Conservation (phyloP, 352 stramenopile genomes). For the Globisporangium orthogonon region DNA sequence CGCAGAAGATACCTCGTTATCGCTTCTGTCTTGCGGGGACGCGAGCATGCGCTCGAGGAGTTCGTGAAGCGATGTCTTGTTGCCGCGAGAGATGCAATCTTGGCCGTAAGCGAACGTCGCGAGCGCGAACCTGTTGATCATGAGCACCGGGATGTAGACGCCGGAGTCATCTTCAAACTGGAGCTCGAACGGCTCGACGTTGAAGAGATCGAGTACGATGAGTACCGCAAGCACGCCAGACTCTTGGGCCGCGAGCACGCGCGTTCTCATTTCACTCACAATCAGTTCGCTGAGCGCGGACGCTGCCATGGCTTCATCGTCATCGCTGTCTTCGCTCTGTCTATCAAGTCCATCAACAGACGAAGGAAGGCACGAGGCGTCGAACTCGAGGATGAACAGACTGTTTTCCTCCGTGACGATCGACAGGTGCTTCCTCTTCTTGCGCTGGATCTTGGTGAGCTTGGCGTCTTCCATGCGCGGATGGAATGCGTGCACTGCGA, state of each 20-base stretch:
- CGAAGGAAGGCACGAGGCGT: constrained; percentile 17
- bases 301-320: background rate
- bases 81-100: background rate
- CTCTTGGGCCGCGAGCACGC: constrained; percentile 55
- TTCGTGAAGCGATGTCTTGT: constrained; percentile 15
- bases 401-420: constrained; percentile 32
- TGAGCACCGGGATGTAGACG: constrained; percentile 70
- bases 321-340: background rate
- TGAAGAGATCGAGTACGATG: constrained; percentile 54
- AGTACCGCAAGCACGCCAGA: constrained; percentile 46
- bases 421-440: constrained; percentile 29
- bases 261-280: constrained; percentile 35
- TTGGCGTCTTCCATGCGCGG: constrained; percentile 30
- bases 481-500: constrained; percentile 52
- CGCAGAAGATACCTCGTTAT: background rate
- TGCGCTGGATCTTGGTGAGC: constrained; percentile 31
- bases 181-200: constrained; percentile 49
- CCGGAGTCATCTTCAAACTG: constrained; percentile 38
- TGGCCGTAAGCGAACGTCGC: constrained; percentile 1
- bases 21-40: background rate
- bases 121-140: constrained; percentile 24
- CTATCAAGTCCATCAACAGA: too few species aligned
- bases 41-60: constrained; percentile 19
- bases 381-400: constrained; percentile 38
- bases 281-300: constrained; percentile 25